Conservation (phyloP, 2,329 filamentous ascomycete genomes). For the Fusarium illudens region DNA sequence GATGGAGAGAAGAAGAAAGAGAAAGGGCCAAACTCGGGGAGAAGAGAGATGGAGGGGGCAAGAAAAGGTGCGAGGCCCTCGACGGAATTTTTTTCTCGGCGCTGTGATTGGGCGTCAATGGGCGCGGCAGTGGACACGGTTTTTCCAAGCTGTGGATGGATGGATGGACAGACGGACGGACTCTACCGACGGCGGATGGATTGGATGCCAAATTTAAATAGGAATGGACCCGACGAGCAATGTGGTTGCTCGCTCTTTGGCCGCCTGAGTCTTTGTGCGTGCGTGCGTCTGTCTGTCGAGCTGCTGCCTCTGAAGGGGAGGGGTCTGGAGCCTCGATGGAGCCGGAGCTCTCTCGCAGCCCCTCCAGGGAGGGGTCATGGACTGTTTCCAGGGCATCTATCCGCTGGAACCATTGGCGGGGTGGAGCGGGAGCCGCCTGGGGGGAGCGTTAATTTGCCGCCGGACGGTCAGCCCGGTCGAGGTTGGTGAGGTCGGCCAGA, state of each 20-base stretch:
- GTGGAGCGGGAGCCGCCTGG: conserved; percentile 25
- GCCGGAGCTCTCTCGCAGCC: conserved; percentile 22
- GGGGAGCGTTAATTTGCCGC: conserved; percentile 17
- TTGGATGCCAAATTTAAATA: conserved; percentile 20
- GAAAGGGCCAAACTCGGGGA: conserved; percentile 40
- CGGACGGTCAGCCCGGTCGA: not conserved
- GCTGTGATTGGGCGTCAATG: conserved; percentile 49
- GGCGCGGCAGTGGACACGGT: conserved; percentile 40
- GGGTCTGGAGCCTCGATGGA: conserved; percentile 18
- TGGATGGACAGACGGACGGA: conserved; percentile 31
- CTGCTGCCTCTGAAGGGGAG: not conserved
- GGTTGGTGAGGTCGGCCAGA: conserved; percentile 6
- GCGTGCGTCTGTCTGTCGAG: no score
- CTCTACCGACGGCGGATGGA: conserved; percentile 37
- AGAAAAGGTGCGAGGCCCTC: conserved; percentile 47
- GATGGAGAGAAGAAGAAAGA: conserved; percentile 44
- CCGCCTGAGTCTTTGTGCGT: conserved; percentile 7
- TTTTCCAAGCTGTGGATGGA: conserved; percentile 24
- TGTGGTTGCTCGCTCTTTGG: not conserved
- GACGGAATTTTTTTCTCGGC: conserved; percentile 51
- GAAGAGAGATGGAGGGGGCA: conserved; percentile 43
- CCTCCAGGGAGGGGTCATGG: conserved; percentile 32
- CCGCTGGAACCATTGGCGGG: conserved; percentile 25
- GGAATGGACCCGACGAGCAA: conserved; percentile 7
- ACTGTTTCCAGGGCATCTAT: conserved; percentile 23